Conservation (phyloP, 306 rosid genomes). For the Neltuma alba region DNA sequence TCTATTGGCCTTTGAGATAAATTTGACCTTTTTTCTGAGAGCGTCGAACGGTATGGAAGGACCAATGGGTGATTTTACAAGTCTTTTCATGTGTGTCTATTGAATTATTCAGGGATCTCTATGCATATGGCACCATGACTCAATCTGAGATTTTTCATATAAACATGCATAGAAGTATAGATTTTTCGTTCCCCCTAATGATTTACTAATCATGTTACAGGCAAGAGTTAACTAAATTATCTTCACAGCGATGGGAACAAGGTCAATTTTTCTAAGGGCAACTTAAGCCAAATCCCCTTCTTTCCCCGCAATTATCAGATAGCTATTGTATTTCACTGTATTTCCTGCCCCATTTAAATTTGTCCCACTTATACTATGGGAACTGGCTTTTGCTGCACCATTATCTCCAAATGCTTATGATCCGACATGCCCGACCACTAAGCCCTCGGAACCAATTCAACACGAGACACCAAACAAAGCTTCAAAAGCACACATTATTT, state of each 20-base stretch:
- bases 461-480: background rate
- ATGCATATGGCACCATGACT: background rate
- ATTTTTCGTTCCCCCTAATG: no score
- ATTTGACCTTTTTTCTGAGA: no score
- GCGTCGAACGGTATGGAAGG: no score
- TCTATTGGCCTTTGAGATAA: no score
- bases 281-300: slow-evolving; percentile 94
- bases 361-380: slow-evolving; percentile 51
- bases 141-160: background rate
- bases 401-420: slow-evolving; percentile 40
- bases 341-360: slow-evolving; percentile 52
- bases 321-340: background rate
- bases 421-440: slow-evolving; percentile 44
- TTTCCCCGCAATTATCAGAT: slow-evolving; percentile 66
- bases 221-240: slow-evolving; percentile 48
- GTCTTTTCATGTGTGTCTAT: background rate
- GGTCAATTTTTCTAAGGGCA: slow-evolving; percentile 68
- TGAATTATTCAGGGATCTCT: slow-evolving; percentile 19
- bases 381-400: slow-evolving; percentile 43
- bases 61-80: background rate
- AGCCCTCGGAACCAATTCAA: slow-evolving; percentile 44
- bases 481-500: background rate
- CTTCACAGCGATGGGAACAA: slow-evolving; percentile 87
- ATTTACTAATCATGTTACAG: background rate
- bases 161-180: background rate